Percentiles rank a stretch among this genome's conserved stretches.
phyloP scores from a whole-genome alignment of 768 basidiomycete genomes.

The Boletus tylopilopsis region DNA sequence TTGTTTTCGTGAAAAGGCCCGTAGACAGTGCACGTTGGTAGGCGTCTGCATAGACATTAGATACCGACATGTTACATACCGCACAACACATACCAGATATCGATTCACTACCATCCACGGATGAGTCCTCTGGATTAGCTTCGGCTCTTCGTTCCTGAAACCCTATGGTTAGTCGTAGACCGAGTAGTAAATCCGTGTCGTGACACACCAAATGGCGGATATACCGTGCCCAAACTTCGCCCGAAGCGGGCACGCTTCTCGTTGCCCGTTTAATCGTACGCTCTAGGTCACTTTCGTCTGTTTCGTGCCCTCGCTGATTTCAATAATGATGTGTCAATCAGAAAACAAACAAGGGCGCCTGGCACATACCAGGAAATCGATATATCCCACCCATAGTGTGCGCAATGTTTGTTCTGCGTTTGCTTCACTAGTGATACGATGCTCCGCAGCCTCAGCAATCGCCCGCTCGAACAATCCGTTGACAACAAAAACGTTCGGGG shows the following conservation, averaged over 20 bases:
- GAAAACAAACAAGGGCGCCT: background rate
- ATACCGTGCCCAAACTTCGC: slow-evolving; percentile 77
- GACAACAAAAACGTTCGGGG: slow-evolving; percentile 56
- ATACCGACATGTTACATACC: background rate
- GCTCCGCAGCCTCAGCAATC: slow-evolving; percentile 65
- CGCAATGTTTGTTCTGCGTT: slow-evolving; percentile 57
- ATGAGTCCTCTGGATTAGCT: slow-evolving; percentile 13
- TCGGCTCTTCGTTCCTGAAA: slow-evolving; percentile 21
- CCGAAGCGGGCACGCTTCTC: slow-evolving; percentile 71
- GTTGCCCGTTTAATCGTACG: slow-evolving; percentile 52
- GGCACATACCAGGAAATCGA: slow-evolving; percentile 60
- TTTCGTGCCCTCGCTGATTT: slow-evolving; percentile 34
- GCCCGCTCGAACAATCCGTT: slow-evolving; percentile 67
- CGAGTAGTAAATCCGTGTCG: background rate
- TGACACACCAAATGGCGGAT: slow-evolving; percentile 64
- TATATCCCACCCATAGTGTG: slow-evolving; percentile 71
- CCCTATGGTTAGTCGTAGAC: background rate
- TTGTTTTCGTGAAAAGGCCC: slow-evolving; percentile 43
- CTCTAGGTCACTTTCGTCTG: slow-evolving; percentile 39
- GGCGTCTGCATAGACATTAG: slow-evolving; percentile 39
- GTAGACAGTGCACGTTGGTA: slow-evolving; percentile 55
- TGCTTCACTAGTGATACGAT: slow-evolving; percentile 49
- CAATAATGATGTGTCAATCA: background rate
- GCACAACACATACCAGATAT: slow-evolving; percentile 20
- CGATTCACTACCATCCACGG: slow-evolving; percentile 21